A percentile compares a stretch with the other conserved stretches of the same genome.
phyloP scores from a whole-genome alignment of 1,284 basidiomycete species.

The Blastosporella zonata region DNA sequence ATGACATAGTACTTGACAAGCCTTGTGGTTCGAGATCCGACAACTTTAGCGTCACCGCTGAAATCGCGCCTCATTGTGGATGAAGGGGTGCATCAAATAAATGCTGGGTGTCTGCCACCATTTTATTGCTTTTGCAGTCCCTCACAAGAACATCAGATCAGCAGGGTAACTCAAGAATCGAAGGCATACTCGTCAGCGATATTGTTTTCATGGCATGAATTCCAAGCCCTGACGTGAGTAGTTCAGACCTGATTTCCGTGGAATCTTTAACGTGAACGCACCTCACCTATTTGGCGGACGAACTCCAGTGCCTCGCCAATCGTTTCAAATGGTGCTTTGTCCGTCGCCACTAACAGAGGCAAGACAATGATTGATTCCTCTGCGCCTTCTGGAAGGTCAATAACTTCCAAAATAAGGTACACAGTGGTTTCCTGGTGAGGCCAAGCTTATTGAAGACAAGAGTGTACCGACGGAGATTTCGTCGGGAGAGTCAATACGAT shows the following conservation, averaged over 20 bases:
- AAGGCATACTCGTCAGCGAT: slow-evolving; percentile 35
- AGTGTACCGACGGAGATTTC: slow-evolving; percentile 25
- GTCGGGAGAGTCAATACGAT: slow-evolving; percentile 14
- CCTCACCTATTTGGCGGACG: slow-evolving; percentile 30
- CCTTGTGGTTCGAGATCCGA: slow-evolving; percentile 24
- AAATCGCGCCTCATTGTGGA: slow-evolving; percentile 24
- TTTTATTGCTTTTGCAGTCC: slow-evolving; percentile 35
- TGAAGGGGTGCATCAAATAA: slow-evolving; percentile 30
- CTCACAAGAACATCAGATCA: slow-evolving; percentile 25
- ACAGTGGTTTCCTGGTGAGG: no score
- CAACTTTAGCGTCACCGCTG: slow-evolving; percentile 6
- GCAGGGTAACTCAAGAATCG: background rate
- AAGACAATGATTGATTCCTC: slow-evolving; percentile 26
- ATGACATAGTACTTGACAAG: slow-evolving; percentile 32
- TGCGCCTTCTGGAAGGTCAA: background rate
- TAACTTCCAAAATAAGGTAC: no score
- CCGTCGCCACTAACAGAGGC: slow-evolving; percentile 24
- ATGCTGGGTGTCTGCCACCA: slow-evolving; percentile 34
- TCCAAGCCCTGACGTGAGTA: slow-evolving; percentile 31
- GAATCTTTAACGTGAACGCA: background rate
- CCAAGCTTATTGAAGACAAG: no score
- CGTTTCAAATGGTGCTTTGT: slow-evolving; percentile 26
- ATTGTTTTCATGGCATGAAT: slow-evolving; percentile 36
- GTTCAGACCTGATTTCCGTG: background rate
- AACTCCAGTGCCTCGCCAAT: slow-evolving; percentile 30